Evolutionary conservation across 306 rosid genomes (phyloP), one percentile per base, ranked within the genome.

Genomic region (Parietaria judaica): DNA sequence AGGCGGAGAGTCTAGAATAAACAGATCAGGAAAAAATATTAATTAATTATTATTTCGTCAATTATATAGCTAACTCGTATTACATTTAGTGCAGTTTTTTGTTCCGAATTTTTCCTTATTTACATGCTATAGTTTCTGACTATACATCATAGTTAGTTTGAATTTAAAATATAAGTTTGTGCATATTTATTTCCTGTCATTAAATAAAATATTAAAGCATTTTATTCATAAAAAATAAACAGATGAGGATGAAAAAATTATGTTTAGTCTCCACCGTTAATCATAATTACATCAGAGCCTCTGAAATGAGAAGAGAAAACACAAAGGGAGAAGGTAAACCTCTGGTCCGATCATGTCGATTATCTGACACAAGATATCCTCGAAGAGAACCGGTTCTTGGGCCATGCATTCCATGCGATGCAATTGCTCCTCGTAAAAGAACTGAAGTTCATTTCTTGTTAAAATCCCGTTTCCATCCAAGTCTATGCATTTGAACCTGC

Each of bases 381-480:
- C 99, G 74, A 94, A 94, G 59, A 94, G 95, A 66, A 94, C 99
- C 58, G 97, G 99, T 68, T 94, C 99, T 66, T 94, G 99, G 65
- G 99, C 99, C 99, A 94, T 88, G 84, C 99, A 94, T 70, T 94
- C 99, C 99, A 94, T 89, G 68, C 97, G 86, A 71, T 94, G 99
- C 83, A 94, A 79, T 70, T 94, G 99, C 82, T 94, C 99, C 88
- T 94, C 99, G 66, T 94, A 94, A 78, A 88, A 94, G 76, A 84
- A 94, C 76, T 94, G 97, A 78, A 94, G 81, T 77, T 94, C 99
- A 64, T 94, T 94, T 68, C 94, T 76, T 5, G 97, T 94, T 66
- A 94, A 69, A 67, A 88, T 74, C 60, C 94, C 97, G 73, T 94
- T 94, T 60, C 89, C 99, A 78, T 94, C 99, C 84, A 94, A 85